A percentile compares a stretch with the other conserved stretches of the same genome.
Evolutionary conservation across 192 early-diverging fungal genomes (phyloP).

Genomic region (Podila horticola): DNA sequence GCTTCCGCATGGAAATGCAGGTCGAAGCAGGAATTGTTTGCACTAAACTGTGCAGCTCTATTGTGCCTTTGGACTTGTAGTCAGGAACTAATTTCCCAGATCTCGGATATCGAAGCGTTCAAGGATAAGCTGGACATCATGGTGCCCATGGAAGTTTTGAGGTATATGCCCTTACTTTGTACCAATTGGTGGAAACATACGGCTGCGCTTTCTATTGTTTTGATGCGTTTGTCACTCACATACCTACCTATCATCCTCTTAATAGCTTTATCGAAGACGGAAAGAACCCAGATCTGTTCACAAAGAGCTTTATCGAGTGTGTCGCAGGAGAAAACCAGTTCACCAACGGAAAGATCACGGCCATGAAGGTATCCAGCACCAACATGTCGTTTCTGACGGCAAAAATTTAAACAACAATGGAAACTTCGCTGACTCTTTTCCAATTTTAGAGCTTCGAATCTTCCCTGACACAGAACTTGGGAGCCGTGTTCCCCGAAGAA

Average conservation of each 20-base stretch:
- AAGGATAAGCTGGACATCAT: conserved; percentile 59
- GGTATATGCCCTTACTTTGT: conserved; percentile 19
- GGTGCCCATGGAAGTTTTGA: conserved; percentile 64
- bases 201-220: not conserved
- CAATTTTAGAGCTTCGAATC: conserved; percentile 36
- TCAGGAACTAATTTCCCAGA: conserved; percentile 43
- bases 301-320: conserved; percentile 60
- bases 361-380: conserved; percentile 47
- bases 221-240: not conserved
- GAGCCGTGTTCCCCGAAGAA: conserved; percentile 35
- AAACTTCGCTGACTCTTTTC: not conserved
- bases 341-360: conserved; percentile 64
- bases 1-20: not conserved
- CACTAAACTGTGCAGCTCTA: too few relatives aligned
- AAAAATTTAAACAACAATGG: not conserved
- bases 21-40: not conserved
- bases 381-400: not conserved
- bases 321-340: conserved; percentile 65
- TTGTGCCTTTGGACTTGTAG: conserved; percentile 8
- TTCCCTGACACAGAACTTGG: conserved; percentile 35
- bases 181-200: too few relatives aligned
- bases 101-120: conserved; percentile 35
- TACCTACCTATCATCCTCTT: not conserved
- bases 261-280: conserved; percentile 61
- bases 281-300: conserved; percentile 64